These are phyloP conservation scores for Escallonia herrerae DNA, from an alignment of 129 eudicot species.

Conservation along the genomic window DNA sequence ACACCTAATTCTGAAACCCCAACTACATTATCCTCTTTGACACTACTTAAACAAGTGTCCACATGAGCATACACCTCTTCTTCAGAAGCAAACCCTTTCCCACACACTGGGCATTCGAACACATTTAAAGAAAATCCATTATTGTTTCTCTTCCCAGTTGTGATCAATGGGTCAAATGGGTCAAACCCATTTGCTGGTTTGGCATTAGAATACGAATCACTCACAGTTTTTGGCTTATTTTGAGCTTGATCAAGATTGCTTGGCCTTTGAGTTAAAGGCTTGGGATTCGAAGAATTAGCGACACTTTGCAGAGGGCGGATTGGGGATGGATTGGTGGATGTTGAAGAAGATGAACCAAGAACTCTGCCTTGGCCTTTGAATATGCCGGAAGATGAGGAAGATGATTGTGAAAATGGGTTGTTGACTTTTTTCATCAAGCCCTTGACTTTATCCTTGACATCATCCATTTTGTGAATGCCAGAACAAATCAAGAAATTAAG, in stretches of 20 bases:
- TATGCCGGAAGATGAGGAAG: slow-evolving; percentile 75
- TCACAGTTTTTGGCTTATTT: not conserved
- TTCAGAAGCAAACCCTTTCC: slow-evolving; percentile 50
- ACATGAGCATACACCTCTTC: slow-evolving; percentile 75
- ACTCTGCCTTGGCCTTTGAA: slow-evolving; percentile 88
- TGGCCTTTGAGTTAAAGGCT: slow-evolving; percentile 18
- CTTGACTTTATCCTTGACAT: slow-evolving; percentile 77
- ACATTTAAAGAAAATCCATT: slow-evolving; percentile 72
- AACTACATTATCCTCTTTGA: not conserved
- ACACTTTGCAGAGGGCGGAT: slow-evolving; percentile 15
- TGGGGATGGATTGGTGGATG: slow-evolving; percentile 19
- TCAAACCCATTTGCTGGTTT: slow-evolving; percentile 59
- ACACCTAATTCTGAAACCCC: slow-evolving; percentile 13
- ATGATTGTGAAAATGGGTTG: slow-evolving; percentile 52
- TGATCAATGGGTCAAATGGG: slow-evolving; percentile 68
- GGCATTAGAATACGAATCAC: not conserved
- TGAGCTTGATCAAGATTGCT: slow-evolving; percentile 13
- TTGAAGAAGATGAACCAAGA: slow-evolving; percentile 57
- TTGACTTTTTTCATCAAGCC: slow-evolving; percentile 93
- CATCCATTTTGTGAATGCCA: slow-evolving; percentile 38
- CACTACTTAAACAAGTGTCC: slow-evolving; percentile 45
- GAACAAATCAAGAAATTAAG: too few relatives aligned
- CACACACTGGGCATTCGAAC: slow-evolving; percentile 86
- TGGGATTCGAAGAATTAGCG: slow-evolving; percentile 9
- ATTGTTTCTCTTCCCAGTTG: slow-evolving; percentile 67